phyloP scores from a whole-genome alignment of 129 eudicot genomes.

The Gnaphalium uliginosum region DNA sequence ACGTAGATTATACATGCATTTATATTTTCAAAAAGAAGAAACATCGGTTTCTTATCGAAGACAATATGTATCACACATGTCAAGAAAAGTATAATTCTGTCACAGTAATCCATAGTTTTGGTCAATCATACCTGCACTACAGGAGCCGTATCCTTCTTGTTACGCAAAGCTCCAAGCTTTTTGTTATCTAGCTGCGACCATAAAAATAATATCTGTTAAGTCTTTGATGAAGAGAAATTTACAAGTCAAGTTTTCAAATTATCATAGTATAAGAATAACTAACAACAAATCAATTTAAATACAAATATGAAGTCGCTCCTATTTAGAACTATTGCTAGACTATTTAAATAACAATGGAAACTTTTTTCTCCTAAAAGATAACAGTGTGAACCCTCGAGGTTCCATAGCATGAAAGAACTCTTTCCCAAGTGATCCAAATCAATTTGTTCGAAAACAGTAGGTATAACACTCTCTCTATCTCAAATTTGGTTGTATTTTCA shows the following conservation, averaged over 20 bases:
- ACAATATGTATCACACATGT: conserved; percentile 5
- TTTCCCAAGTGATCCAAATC: too few relatives aligned
- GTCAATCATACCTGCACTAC: conserved; percentile 75
- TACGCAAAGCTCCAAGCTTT: conserved; percentile 67
- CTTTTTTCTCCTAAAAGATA: not conserved
- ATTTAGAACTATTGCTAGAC: not conserved
- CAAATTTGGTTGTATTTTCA: not conserved
- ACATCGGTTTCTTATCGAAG: conserved; percentile 15
- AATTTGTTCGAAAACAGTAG: not conserved
- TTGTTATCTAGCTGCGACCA: conserved; percentile 65
- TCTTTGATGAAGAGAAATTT: not conserved
- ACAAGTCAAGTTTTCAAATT: not conserved
- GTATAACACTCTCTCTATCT: not conserved
- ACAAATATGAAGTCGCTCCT: not conserved
- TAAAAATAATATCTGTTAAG: not conserved
- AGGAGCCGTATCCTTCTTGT: conserved; percentile 64
- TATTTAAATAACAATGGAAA: not conserved
- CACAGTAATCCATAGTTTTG: not conserved
- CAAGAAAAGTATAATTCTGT: not conserved
- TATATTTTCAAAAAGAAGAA: not conserved
- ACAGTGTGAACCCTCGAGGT: too few relatives aligned
- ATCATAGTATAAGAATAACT: not conserved
- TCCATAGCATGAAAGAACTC: too few relatives aligned
- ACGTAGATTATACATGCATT: not conserved
- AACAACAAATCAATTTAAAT: not conserved